Base-by-base conservation (phyloP, 768 basidiomycete genomes). In the Mycena vitilis region DNA sequence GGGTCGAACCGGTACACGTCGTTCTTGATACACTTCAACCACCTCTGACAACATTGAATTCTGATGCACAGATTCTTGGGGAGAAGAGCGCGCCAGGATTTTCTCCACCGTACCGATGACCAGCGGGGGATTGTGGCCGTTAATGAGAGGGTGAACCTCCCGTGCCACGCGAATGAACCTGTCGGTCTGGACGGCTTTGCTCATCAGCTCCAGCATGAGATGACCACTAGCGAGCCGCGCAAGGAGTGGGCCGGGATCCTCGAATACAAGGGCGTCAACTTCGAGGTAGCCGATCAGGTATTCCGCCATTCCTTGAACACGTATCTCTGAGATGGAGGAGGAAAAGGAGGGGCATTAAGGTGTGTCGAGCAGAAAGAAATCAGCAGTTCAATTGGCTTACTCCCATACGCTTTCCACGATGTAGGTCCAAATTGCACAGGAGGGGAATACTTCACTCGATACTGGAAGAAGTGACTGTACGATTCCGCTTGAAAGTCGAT, bases 351-450 rank as follows among this genome's bases (percentile, higher is more conserved):
- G 30, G 30, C 30, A 30, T 30, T 30, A 30, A 30, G 30, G 30
- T 30, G 30, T 5, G 30, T 30, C 30, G 30, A 30, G 30, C 30
- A 30, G 30, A 30, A 30, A 30, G 5, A 30, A 3, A 2, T 30
- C 5, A 30, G 5, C 10, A 40, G 15, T 40, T 40, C 40, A 8
- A 15, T 40, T 40, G 15, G 40, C 60, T 13, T 36, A 62, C 60
- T 54, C 40, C 51, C 60, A 37, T 53, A 51, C 8, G 22, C 60
- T 34, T 25, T 40, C 60, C 60, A 62, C 11, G 2, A 7, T 51
- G 11, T 18, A 22, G 51, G 22, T 37, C 22, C 6, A 0, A 11
- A 3, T 22, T 48, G 38, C 40, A 15, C 15, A 38, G 51, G 16
- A 30, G 38, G 4, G 10, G 12, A 15, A 25, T 53, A 25, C 51